Conservation (phyloP, 2,329 filamentous ascomycete genomes). For the Diaporthe capsici region DNA sequence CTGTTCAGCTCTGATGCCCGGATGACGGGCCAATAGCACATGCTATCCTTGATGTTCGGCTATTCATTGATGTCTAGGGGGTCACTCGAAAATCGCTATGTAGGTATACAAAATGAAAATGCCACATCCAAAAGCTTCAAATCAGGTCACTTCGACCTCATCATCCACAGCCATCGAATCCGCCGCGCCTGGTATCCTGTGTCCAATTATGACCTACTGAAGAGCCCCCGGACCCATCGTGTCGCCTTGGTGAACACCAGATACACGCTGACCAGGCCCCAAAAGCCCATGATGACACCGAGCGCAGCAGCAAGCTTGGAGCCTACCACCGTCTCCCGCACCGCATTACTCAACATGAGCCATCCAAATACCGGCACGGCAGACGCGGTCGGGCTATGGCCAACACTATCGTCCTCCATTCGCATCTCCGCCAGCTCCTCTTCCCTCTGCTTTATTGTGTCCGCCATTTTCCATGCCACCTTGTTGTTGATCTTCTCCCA, state of each 20-base stretch:
- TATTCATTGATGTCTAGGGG: neutral
- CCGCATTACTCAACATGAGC: constrained; percentile 57
- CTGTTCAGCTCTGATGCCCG: neutral
- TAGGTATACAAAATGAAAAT: neutral
- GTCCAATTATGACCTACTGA: constrained; percentile 9
- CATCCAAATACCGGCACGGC: constrained; percentile 58
- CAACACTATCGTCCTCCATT: constrained; percentile 45
- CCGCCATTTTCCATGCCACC: constrained; percentile 74
- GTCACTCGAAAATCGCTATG: neutral
- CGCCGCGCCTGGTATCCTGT: neutral
- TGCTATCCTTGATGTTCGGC: neutral
- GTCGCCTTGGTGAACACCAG: constrained; percentile 63
- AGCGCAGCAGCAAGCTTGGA: constrained; percentile 61
- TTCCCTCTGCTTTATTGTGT: constrained; percentile 63
- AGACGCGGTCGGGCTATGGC: neutral
- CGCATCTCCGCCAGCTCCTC: constrained; percentile 47
- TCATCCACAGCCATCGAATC: neutral
- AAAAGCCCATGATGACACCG: constrained; percentile 62
- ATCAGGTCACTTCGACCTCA: neutral
- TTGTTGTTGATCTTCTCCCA: constrained; percentile 82
- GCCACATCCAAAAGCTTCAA: neutral
- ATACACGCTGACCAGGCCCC: constrained; percentile 64
- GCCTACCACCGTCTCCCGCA: constrained; percentile 58
- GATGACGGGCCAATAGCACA: neutral
- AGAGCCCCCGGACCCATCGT: constrained; percentile 50